A percentile compares a stretch with the other conserved stretches of the same genome.
phyloP scores from a whole-genome alignment of 2,329 filamentous ascomycete species.

The Monilinia polystroma region DNA sequence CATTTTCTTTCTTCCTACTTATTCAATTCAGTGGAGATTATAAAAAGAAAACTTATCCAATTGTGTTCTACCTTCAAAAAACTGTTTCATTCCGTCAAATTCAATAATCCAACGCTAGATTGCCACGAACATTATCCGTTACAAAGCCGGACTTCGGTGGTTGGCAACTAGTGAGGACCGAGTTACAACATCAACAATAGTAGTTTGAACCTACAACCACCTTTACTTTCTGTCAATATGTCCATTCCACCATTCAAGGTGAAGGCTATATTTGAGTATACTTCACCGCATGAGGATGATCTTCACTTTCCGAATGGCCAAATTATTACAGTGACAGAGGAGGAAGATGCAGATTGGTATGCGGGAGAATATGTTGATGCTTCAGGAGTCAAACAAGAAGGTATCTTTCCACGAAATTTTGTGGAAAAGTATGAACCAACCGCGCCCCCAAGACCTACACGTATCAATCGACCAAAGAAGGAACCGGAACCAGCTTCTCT shows the following conservation, averaged over 20 bases:
- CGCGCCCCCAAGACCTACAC: constrained; percentile 79
- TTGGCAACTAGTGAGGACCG: constrained; percentile 21
- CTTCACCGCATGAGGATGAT: constrained; percentile 91
- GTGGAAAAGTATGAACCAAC: constrained; percentile 94
- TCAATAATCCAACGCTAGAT: neutral
- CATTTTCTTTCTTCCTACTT: constrained; percentile 23
- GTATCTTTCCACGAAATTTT: constrained; percentile 94
- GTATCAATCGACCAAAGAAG: constrained; percentile 67
- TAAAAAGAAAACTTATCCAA: constrained; percentile 7
- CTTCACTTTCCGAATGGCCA: constrained; percentile 82
- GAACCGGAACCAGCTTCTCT: constrained; percentile 40
- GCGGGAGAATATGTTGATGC: constrained; percentile 81
- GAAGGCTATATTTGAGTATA: constrained; percentile 93
- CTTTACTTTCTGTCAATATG: constrained; percentile 51
- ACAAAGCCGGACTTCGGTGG: constrained; percentile 33
- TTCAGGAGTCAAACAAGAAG: constrained; percentile 70
- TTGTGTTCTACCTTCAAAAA: constrained; percentile 3
- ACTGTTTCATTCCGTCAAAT: constrained; percentile 8
- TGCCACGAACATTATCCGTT: constrained; percentile 17
- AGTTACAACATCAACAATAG: constrained; percentile 20
- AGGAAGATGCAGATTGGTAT: constrained; percentile 94
- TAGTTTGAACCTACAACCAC: constrained; percentile 4
- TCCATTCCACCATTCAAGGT: constrained; percentile 78
- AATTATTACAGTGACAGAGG: constrained; percentile 88
- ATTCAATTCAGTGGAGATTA: constrained; percentile 21